Evolutionary conservation across 768 basidiomycete genomes (phyloP).

Genomic region (Podaxis sp.): DNA sequence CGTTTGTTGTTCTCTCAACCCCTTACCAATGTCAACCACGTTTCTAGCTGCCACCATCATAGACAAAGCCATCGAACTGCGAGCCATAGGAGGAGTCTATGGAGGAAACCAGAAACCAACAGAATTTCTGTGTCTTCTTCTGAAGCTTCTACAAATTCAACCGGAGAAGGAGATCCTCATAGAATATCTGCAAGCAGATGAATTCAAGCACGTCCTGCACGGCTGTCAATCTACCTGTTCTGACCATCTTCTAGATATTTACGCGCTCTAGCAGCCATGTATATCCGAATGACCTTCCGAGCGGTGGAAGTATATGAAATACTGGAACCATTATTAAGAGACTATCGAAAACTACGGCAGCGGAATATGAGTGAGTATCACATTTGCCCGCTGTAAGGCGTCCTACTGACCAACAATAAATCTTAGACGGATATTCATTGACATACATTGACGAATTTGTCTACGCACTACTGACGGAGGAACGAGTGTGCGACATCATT

Average conservation of each 20-base stretch:
- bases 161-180: slow-evolving; percentile 96
- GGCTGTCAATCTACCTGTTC: background rate
- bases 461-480: slow-evolving; percentile 77
- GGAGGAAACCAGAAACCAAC: slow-evolving; percentile 88
- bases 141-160: slow-evolving; percentile 95
- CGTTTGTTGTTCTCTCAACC: slow-evolving; percentile 13
- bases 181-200: slow-evolving; percentile 93
- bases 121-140: slow-evolving; percentile 85
- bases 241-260: slow-evolving; percentile 63
- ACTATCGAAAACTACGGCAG: slow-evolving; percentile 84
- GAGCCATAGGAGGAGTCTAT: slow-evolving; percentile 88
- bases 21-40: background rate
- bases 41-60: slow-evolving; percentile 83
- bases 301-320: slow-evolving; percentile 89
- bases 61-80: slow-evolving; percentile 84
- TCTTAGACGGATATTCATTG: slow-evolving; percentile 76
- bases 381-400: background rate
- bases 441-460: slow-evolving; percentile 92
- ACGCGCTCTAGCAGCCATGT: slow-evolving; percentile 88
- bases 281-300: slow-evolving; percentile 92
- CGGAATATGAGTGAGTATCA: slow-evolving; percentile 66
- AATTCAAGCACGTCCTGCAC: slow-evolving; percentile 88
- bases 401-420: background rate
- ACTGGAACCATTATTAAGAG: slow-evolving; percentile 91
- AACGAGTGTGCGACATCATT: slow-evolving; percentile 95